Percentiles rank a stretch among this genome's conserved stretches.
phyloP scores from a whole-genome alignment of 345 rosid genomes.

The Salix koriyanagi region DNA sequence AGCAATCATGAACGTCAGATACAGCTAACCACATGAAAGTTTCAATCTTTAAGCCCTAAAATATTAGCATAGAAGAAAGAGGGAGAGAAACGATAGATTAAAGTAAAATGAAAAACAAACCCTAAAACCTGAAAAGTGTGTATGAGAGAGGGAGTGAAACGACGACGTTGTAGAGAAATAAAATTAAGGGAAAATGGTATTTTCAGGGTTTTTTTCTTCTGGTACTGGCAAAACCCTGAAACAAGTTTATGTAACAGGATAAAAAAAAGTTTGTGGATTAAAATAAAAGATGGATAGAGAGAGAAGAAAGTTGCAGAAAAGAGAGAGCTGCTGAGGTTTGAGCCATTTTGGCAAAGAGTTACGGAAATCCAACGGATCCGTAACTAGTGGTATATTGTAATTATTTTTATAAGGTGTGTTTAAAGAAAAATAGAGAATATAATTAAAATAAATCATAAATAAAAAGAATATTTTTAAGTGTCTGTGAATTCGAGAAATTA shows the following conservation, averaged over 20 bases:
- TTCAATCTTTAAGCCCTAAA: slow-evolving; percentile 15
- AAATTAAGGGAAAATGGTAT: background rate
- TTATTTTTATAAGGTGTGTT: too few species aligned
- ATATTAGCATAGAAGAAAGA: background rate
- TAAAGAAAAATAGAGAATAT: background rate
- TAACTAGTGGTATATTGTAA: too few species aligned
- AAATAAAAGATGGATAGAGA: too few species aligned
- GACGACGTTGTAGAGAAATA: background rate
- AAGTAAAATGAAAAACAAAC: too few species aligned
- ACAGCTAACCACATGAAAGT: background rate
- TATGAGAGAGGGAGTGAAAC: background rate
- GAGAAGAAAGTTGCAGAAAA: background rate
- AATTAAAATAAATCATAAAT: too few species aligned
- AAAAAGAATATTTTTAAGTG: too few species aligned
- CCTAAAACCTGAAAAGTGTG: too few species aligned
- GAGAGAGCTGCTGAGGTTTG: too few species aligned
- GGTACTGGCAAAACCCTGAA: background rate
- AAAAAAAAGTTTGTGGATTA: too few species aligned
- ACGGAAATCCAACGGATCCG: background rate
- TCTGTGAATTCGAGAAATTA: too few species aligned
- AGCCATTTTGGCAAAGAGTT: background rate
- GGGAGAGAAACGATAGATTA: background rate
- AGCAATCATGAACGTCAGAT: background rate
- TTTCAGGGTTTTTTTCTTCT: background rate
- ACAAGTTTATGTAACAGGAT: too few species aligned